phyloP scores from a whole-genome alignment of 2,329 filamentous ascomycete genomes.

The Cordyceps tenuipes region DNA sequence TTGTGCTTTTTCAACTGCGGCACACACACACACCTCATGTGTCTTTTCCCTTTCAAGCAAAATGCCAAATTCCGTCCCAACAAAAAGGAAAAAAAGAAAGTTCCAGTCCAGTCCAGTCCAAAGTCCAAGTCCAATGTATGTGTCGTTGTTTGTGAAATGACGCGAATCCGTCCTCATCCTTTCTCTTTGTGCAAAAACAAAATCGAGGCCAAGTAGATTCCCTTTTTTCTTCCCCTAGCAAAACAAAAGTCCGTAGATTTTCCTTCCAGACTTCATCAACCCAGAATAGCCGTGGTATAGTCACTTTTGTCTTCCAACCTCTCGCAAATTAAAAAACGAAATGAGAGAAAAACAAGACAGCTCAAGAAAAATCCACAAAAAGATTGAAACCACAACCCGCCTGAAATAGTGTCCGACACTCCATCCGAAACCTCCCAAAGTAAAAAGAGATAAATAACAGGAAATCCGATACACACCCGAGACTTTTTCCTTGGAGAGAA shows the following conservation, averaged over 20 bases:
- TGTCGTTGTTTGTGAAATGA: slow-evolving; percentile 3
- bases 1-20: not conserved
- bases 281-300: slow-evolving; percentile 28
- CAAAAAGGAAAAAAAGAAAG: slow-evolving; percentile 1
- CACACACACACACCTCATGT: not conserved
- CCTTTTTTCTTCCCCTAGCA: not conserved
- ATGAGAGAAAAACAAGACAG: slow-evolving; percentile 4
- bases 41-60: slow-evolving; percentile 9
- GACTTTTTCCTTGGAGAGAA: slow-evolving; percentile 31
- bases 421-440: slow-evolving; percentile 27
- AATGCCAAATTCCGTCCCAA: slow-evolving; percentile 8
- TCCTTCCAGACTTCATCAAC: slow-evolving; percentile 23
- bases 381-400: slow-evolving; percentile 23
- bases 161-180: slow-evolving; percentile 12
- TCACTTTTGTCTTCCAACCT: slow-evolving; percentile 35
- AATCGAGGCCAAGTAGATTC: slow-evolving; percentile 12
- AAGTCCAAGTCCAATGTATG: slow-evolving; percentile 1
- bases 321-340: slow-evolving; percentile 14
- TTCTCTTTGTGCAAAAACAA: slow-evolving; percentile 20
- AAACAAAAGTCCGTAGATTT: slow-evolving; percentile 19
- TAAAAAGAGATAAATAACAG: slow-evolving; percentile 12
- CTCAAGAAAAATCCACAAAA: slow-evolving; percentile 4
- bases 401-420: slow-evolving; percentile 31
- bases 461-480: slow-evolving; percentile 27
- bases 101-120: slow-evolving; percentile 7